phyloP scores from a whole-genome alignment of 2,329 filamentous ascomycete genomes.

The Alternaria solani region DNA sequence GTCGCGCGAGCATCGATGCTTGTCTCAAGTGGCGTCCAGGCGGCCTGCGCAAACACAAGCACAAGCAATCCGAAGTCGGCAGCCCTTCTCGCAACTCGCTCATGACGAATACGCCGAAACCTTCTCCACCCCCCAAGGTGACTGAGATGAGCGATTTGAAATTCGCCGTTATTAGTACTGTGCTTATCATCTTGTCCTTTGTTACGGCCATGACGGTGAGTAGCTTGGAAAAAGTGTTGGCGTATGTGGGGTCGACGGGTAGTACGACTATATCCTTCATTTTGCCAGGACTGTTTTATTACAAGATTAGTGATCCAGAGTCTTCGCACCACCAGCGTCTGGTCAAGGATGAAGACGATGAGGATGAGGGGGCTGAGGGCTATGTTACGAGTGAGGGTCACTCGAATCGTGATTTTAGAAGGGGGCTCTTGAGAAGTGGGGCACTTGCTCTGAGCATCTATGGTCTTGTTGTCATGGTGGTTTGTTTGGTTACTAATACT shows the following conservation, averaged over 20 bases:
- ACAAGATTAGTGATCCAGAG: slow-evolving; percentile 94
- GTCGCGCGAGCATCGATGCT: slow-evolving; percentile 91
- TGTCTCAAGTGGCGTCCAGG: slow-evolving; percentile 88
- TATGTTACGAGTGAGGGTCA: slow-evolving; percentile 53
- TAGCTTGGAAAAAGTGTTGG: slow-evolving; percentile 87
- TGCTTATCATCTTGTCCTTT: slow-evolving; percentile 85
- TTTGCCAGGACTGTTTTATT: slow-evolving; percentile 94
- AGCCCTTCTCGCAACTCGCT: slow-evolving; percentile 55
- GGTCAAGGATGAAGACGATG: slow-evolving; percentile 89
- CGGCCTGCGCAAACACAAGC: slow-evolving; percentile 19
- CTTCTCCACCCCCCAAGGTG: slow-evolving; percentile 16
- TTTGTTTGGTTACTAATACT: slow-evolving; percentile 85
- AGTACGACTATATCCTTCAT: slow-evolving; percentile 98
- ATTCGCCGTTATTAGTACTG: slow-evolving; percentile 88
- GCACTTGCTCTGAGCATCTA: slow-evolving; percentile 82
- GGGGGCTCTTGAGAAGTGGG: slow-evolving; percentile 70
- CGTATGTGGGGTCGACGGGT: slow-evolving; percentile 94
- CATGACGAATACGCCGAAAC: slow-evolving; percentile 49
- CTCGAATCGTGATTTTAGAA: slow-evolving; percentile 70
- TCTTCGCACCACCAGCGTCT: slow-evolving; percentile 85
- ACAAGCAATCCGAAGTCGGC: slow-evolving; percentile 44
- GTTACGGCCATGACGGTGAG: slow-evolving; percentile 89
- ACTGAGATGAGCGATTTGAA: slow-evolving; percentile 81
- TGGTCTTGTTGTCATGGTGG: slow-evolving; percentile 85
- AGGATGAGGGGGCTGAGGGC: slow-evolving; percentile 67